Percentiles rank a stretch among this genome's conserved stretches.
phyloP scores from a whole-genome alignment of 805 yeast genomes.

The Lipomyces kockii region DNA sequence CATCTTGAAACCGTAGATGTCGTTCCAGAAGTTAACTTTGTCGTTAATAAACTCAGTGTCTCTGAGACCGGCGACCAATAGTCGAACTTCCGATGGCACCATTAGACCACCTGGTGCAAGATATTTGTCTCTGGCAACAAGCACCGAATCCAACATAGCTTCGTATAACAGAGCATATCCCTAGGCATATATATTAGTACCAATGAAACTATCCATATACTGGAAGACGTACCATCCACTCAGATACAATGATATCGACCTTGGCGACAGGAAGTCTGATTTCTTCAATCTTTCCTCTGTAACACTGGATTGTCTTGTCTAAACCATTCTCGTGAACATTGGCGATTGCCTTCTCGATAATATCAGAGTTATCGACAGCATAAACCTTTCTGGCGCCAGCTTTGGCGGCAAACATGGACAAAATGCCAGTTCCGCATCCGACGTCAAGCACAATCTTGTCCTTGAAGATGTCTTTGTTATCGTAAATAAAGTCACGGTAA shows the following conservation, averaged over 20 bases:
- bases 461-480: conserved; percentile 85
- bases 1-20: conserved; percentile 93
- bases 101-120: conserved; percentile 79
- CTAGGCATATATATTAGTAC: background rate
- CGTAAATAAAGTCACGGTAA: conserved; percentile 88
- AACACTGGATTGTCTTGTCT: conserved; percentile 79
- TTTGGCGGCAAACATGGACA: conserved; percentile 96
- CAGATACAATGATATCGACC: conserved; percentile 94
- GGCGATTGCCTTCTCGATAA: conserved; percentile 93
- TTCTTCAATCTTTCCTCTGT: conserved; percentile 94
- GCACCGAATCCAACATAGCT: conserved; percentile 96
- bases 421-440: conserved; percentile 98
- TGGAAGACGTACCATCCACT: conserved; percentile 77
- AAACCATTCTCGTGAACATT: conserved; percentile 84
- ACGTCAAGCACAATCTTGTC: conserved; percentile 95
- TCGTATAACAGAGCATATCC: conserved; percentile 95
- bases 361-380: conserved; percentile 96
- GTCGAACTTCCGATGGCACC: conserved; percentile 90
- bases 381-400: conserved; percentile 99
- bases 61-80: conserved; percentile 89
- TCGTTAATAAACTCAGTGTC: conserved; percentile 91
- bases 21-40: conserved; percentile 92
- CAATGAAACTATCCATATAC: background rate
- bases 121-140: conserved; percentile 91
- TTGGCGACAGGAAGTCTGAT: conserved; percentile 77